A percentile compares a stretch with the other conserved stretches of the same genome.
Evolutionary conservation across 768 basidiomycete species (phyloP).

Genomic region (Leccinum disarticulatum): DNA sequence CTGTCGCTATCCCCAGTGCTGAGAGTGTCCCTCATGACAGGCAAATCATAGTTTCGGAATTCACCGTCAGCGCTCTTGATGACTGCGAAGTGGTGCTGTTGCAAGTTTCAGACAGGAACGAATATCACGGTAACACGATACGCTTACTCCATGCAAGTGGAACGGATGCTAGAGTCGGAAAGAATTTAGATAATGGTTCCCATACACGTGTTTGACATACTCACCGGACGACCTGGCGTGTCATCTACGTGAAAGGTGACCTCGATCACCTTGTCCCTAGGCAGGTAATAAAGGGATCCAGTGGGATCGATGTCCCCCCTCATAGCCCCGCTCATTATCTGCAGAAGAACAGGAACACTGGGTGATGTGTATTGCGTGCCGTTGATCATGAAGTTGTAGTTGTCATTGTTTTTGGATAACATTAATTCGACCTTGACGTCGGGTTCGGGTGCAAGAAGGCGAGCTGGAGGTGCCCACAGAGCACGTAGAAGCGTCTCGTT

Average conservation of each 20-base stretch:
- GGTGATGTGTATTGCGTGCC: slow-evolving; percentile 13
- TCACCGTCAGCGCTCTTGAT: slow-evolving; percentile 41
- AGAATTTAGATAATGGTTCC: neutral
- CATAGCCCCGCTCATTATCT: slow-evolving; percentile 24
- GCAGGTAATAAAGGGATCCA: slow-evolving; percentile 15
- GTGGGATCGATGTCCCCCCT: slow-evolving; percentile 3
- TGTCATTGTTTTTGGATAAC: slow-evolving; percentile 8
- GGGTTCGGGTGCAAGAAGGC: slow-evolving; percentile 14
- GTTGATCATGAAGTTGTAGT: slow-evolving; percentile 17
- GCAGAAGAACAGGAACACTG: slow-evolving; percentile 16
- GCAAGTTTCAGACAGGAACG: neutral
- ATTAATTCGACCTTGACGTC: slow-evolving; percentile 21
- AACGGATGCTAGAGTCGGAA: slow-evolving; percentile 17
- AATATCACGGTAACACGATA: neutral
- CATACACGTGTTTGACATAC: slow-evolving; percentile 1
- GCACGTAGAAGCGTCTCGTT: slow-evolving; percentile 20
- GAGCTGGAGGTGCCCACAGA: slow-evolving; percentile 10
- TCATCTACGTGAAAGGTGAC: slow-evolving; percentile 12
- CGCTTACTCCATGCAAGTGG: slow-evolving; percentile 23
- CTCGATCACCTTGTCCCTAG: slow-evolving; percentile 17
- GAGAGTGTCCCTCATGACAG: slow-evolving; percentile 55
- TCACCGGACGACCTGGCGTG: slow-evolving; percentile 29
- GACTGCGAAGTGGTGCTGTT: slow-evolving; percentile 42
- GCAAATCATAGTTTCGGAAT: slow-evolving; percentile 43
- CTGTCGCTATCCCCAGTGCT: slow-evolving; percentile 32